Conservation (phyloP, 306 rosid species). For the Gastrolobium villosum region DNA sequence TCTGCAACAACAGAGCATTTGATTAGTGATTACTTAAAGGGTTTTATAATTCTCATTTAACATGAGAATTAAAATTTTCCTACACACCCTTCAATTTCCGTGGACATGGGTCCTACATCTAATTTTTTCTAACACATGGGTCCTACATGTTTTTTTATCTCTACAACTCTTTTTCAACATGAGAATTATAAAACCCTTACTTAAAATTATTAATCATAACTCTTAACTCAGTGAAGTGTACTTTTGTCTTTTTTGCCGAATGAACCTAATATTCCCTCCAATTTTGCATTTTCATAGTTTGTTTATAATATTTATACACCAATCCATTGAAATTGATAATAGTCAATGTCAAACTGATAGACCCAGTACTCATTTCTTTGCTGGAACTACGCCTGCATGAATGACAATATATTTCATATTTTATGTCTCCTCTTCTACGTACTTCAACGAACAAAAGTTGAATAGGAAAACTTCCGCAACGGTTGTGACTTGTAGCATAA, state of each 20-base stretch:
- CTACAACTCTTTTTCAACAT: too few species aligned
- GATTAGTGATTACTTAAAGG: slow-evolving; percentile 1
- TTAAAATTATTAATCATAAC: background rate
- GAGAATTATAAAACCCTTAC: too few species aligned
- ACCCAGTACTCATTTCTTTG: slow-evolving; percentile 12
- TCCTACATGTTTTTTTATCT: too few species aligned
- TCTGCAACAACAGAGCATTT: background rate
- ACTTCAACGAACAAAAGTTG: background rate
- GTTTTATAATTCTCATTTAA: too few species aligned
- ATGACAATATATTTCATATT: background rate
- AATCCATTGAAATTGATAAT: slow-evolving; percentile 5
- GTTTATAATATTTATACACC: background rate
- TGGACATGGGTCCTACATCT: too few species aligned
- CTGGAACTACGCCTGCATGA: slow-evolving; percentile 44
- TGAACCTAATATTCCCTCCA: slow-evolving; percentile 1
- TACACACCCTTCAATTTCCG: too few species aligned
- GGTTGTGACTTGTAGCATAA: background rate
- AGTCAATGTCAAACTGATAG: slow-evolving; percentile 23
- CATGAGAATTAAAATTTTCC: too few species aligned
- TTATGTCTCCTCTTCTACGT: background rate
- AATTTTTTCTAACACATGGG: too few species aligned
- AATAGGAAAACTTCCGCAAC: slow-evolving; percentile 4
- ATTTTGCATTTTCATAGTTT: slow-evolving; percentile 42
- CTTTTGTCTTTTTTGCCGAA: slow-evolving; percentile 3
- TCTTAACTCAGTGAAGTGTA: slow-evolving; percentile 2